These are phyloP conservation scores for Suhomyces bolitotheri DNA, from an alignment of 1,139 yeast genomes.

Conservation along the genomic window DNA sequence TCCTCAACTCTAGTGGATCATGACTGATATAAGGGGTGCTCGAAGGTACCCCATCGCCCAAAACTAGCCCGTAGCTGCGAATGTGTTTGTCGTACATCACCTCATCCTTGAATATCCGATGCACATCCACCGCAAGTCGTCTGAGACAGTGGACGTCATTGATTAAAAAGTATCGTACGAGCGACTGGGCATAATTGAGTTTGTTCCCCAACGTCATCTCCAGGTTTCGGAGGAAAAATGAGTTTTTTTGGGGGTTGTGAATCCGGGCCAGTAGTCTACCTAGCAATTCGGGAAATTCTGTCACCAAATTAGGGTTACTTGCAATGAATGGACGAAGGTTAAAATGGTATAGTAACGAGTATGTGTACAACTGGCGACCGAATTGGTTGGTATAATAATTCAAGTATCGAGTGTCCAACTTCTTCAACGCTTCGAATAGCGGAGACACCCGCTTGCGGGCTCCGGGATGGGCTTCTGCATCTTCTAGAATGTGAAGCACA, in stretches of 20 bases:
- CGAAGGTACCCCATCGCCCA: conserved; percentile 6
- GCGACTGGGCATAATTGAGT: conserved; percentile 16
- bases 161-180: conserved; percentile 17
- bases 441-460: conserved; percentile 11
- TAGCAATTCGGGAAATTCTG: conserved; percentile 10
- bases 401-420: conserved; percentile 15
- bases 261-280: conserved; percentile 12
- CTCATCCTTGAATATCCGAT: conserved; percentile 12
- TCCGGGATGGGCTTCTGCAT: conserved; percentile 15
- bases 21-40: conserved; percentile 8
- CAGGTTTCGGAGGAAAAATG: conserved; percentile 15
- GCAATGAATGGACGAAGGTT: conserved; percentile 17
- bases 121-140: conserved; percentile 16
- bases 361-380: conserved; percentile 17
- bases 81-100: conserved; percentile 8
- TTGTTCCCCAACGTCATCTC: conserved; percentile 13
- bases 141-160: conserved; percentile 17
- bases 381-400: conserved; percentile 16
- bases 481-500: conserved; percentile 18
- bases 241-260: conserved; percentile 12
- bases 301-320: conserved; percentile 14
- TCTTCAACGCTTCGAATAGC: conserved; percentile 15
- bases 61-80: conserved; percentile 4
- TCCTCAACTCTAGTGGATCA: conserved; percentile 12
- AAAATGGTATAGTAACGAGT: conserved; percentile 15